Evolutionary conservation across 306 rosid species (phyloP).

Genomic region (Sphenostylis stenocarpa): DNA sequence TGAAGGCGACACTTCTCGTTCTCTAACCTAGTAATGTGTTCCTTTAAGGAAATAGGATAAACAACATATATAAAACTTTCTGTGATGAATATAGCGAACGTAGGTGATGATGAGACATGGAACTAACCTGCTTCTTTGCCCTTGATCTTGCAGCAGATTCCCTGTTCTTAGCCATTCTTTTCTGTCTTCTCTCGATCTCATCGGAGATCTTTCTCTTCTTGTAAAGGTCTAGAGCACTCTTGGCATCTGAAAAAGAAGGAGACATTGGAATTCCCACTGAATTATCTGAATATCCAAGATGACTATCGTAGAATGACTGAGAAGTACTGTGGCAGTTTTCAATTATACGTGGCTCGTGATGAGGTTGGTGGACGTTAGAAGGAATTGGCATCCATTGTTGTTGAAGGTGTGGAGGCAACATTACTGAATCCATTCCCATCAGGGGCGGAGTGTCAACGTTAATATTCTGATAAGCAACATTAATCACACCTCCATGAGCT

Average conservation of each 20-base stretch:
- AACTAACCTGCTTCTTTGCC: slow-evolving; percentile 69
- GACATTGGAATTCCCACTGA: slow-evolving; percentile 33
- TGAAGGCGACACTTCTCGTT: slow-evolving; percentile 33
- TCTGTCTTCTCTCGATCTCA: slow-evolving; percentile 54
- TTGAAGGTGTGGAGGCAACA: slow-evolving; percentile 31
- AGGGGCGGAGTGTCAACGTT: slow-evolving; percentile 1
- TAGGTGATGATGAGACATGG: background rate
- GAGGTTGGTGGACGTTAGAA: background rate
- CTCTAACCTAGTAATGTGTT: slow-evolving; percentile 52
- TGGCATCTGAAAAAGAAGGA: slow-evolving; percentile 43
- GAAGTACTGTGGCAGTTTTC: slow-evolving; percentile 4
- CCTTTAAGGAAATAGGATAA: slow-evolving; percentile 41
- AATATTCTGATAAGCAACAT: background rate
- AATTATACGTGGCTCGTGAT: background rate
- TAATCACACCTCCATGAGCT: slow-evolving; percentile 23
- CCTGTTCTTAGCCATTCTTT: slow-evolving; percentile 69
- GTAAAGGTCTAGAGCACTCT: background rate
- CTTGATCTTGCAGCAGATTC: slow-evolving; percentile 79
- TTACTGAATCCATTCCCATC: slow-evolving; percentile 35
- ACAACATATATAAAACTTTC: slow-evolving; percentile 18
- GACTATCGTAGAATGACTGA: slow-evolving; percentile 36
- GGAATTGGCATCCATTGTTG: slow-evolving; percentile 44
- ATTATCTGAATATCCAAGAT: slow-evolving; percentile 36
- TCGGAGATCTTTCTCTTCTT: slow-evolving; percentile 38
- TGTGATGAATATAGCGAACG: too few relatives aligned